Evolutionary conservation across 495 filamentous ascomycete species (phyloP).

Genomic region (Aspergillus taichungensis): DNA sequence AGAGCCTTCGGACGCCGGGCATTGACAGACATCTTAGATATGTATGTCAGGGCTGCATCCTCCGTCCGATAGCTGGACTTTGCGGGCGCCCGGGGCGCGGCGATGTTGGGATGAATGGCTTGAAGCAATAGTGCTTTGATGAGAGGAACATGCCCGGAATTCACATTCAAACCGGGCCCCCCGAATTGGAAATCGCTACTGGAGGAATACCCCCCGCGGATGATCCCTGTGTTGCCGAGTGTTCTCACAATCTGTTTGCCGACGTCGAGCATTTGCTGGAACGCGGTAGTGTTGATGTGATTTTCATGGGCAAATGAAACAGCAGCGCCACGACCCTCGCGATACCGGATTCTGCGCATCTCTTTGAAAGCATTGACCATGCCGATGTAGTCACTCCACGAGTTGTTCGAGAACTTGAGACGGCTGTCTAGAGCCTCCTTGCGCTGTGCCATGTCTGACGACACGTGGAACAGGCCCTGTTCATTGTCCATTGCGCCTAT

Average conservation of each 20-base stretch:
- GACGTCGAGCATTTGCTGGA: background rate
- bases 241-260: background rate
- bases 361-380: conserved; percentile 42
- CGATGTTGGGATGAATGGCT: conserved; percentile 43
- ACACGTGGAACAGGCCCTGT: conserved; percentile 34
- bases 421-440: conserved; percentile 21
- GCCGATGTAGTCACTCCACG: conserved; percentile 45
- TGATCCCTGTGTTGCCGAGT: background rate
- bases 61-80: conserved; percentile 1
- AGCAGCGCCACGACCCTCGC: conserved; percentile 18
- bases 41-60: background rate
- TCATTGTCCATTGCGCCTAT: conserved; percentile 34
- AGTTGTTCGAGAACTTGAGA: conserved; percentile 28
- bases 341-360: conserved; percentile 25
- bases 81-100: conserved; percentile 15
- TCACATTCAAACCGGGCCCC: conserved; percentile 36
- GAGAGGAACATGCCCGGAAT: conserved; percentile 36
- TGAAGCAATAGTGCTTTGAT: conserved; percentile 43
- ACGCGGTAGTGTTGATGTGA: conserved; percentile 4
- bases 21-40: background rate
- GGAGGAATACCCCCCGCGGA: conserved; percentile 14
- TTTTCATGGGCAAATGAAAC: conserved; percentile 16
- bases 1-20: background rate
- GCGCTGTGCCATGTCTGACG: conserved; percentile 16
- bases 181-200: conserved; percentile 29